phyloP scores from a whole-genome alignment of 2,329 filamentous ascomycete genomes.

The Diaporthe australafricana region DNA sequence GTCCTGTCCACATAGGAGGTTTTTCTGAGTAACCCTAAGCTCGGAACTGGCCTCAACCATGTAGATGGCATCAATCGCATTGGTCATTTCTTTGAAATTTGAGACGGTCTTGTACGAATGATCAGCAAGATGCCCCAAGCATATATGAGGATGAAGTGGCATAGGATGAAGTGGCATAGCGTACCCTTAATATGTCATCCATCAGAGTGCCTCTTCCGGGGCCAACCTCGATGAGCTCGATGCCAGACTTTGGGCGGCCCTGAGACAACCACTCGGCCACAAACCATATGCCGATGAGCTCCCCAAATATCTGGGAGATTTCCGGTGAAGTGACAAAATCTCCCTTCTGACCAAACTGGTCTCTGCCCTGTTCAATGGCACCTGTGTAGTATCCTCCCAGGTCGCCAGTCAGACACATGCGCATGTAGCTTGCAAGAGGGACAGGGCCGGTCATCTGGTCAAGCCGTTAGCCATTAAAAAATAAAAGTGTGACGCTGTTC shows the following conservation, averaged over 20 bases:
- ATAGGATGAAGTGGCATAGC: conserved; percentile 49
- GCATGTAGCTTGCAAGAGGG: conserved; percentile 95
- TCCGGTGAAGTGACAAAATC: conserved; percentile 98
- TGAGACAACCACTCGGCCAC: conserved; percentile 97
- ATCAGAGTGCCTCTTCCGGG: conserved; percentile 95
- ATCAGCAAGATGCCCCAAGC: background rate
- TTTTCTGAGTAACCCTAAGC: conserved; percentile 81
- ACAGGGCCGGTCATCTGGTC: conserved; percentile 82
- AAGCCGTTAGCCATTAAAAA: conserved; percentile 13
- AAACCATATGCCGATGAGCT: conserved; percentile 94
- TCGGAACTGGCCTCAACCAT: conserved; percentile 92
- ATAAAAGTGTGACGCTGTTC: background rate
- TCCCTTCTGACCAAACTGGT: conserved; percentile 92
- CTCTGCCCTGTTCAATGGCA: conserved; percentile 73
- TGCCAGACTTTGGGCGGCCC: conserved; percentile 76
- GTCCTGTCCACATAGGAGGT: conserved; percentile 81
- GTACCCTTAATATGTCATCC: conserved; percentile 92
- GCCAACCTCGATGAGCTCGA: conserved; percentile 93
- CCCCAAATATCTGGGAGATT: conserved; percentile 97
- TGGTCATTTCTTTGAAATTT: conserved; percentile 82
- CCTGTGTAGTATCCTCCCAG: conserved; percentile 94
- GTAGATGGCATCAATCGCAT: conserved; percentile 87
- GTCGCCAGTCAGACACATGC: conserved; percentile 94
- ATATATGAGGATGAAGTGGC: background rate
- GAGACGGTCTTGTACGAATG: conserved; percentile 74